phyloP scores from a whole-genome alignment of 257 asterid genomes.

The Primulina huaijiensis region DNA sequence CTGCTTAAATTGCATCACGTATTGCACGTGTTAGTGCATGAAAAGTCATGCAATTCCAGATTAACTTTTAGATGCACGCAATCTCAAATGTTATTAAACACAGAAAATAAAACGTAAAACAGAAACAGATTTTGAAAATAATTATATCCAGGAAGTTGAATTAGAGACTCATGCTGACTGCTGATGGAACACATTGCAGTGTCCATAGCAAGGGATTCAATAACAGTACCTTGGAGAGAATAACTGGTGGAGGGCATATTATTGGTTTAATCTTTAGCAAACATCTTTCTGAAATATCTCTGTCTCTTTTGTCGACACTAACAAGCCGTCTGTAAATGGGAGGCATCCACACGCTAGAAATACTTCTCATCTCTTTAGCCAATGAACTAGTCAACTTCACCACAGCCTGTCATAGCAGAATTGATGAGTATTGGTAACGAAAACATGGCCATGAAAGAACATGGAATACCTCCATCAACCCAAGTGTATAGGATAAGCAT shows the following conservation, averaged over 20 bases:
- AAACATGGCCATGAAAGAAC: conserved; percentile 16
- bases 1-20: conserved; percentile 37
- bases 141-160: conserved; percentile 16
- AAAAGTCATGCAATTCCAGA: conserved; percentile 14
- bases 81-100: neutral
- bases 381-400: conserved; percentile 55
- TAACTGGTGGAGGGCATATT: conserved; percentile 54
- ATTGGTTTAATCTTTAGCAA: conserved; percentile 53
- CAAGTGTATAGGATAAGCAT: neutral
- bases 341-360: conserved; percentile 65
- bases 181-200: neutral
- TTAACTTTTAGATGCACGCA: neutral
- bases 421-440: conserved; percentile 12
- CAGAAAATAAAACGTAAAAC: neutral
- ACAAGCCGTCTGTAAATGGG: conserved; percentile 79
- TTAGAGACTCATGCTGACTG: neutral
- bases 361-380: conserved; percentile 51
- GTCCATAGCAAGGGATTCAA: conserved; percentile 1
- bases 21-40: conserved; percentile 18
- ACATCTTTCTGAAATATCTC: conserved; percentile 79
- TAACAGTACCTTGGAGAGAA: conserved; percentile 62
- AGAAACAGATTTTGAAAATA: neutral
- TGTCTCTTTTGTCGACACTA: conserved; percentile 69
- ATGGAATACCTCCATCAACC: conserved; percentile 13
- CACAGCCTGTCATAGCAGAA: conserved; percentile 51